Base-by-base conservation (phyloP, 1,284 basidiomycete species). In the Polyporus tsugae region DNA sequence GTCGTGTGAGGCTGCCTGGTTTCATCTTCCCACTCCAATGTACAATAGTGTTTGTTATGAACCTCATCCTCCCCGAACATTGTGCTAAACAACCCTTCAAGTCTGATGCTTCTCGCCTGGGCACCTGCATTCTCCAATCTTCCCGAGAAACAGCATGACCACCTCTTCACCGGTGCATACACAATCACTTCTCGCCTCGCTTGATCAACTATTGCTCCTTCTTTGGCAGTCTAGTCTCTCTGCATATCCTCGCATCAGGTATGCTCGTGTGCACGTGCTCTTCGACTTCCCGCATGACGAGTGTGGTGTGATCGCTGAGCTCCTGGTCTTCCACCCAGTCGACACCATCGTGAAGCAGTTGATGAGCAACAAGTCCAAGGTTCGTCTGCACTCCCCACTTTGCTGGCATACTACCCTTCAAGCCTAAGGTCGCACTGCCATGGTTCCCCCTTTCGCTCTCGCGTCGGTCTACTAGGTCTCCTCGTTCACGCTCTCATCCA, bases 291-390 rank as follows among this genome's bases (percentile, higher is more conserved):
- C 44, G 36, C 46, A 2, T 29, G 59, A 41, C 60, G 33, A 59
- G 17, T 29, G 15, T 22, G 22, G 6, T 4, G 41, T 22, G 46
- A 11, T 57, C 77, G 96, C 97, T 74, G 97, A 99, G 85, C 87
- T 99, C 67, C 81, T 97, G 74, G 88, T 96, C 57, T 96, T 96
- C 83, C 95, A 95, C 80, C 95, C 94, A 25, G 94, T 95, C 68
- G 97, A 99, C 83, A 99, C 97, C 1, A 92, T 99, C 69, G 96
- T 97, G 25, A 99, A 99, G 83, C 91, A 97, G 53, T 82, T 99
- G 70, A 99, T 99, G 97, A 96, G 95, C 80, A 98, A 99, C 89
- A 96, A 96, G 85, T 85, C 85, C 71, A 92, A 92, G 84, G 94
- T 90, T 67, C 58, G 78, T 68, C 6, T 42, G 33, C 64, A 13